phyloP scores from a whole-genome alignment of 2,329 filamentous ascomycete genomes.

The Trichoderma endophyticum region DNA sequence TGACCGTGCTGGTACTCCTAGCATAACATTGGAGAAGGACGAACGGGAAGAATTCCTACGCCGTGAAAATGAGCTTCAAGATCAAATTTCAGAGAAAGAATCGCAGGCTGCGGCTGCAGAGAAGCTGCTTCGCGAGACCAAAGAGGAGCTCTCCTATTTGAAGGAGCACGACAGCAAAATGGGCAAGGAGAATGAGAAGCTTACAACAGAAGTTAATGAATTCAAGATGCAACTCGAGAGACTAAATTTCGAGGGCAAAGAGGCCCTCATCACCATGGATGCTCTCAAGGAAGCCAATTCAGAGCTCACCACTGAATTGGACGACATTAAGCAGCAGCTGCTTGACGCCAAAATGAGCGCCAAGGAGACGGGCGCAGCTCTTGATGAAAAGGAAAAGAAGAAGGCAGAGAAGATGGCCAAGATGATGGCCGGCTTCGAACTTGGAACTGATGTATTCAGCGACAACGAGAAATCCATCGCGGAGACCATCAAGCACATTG shows the following conservation, averaged over 20 bases:
- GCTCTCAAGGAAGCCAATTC: constrained; percentile 92
- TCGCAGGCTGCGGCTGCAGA: constrained; percentile 75
- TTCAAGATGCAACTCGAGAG: constrained; percentile 97
- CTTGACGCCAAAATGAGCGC: constrained; percentile 95
- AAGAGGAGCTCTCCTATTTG: constrained; percentile 79
- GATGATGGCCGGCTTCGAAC: constrained; percentile 99
- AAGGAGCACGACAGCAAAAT: constrained; percentile 83
- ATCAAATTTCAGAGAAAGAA: constrained; percentile 92
- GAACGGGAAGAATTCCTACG: constrained; percentile 94
- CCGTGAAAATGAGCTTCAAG: constrained; percentile 94
- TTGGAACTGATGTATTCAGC: constrained; percentile 89
- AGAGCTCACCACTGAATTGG: constrained; percentile 86
- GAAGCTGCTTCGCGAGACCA: constrained; percentile 74
- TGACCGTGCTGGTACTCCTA: constrained; percentile 83
- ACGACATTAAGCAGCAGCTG: constrained; percentile 94
- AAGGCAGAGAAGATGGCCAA: constrained; percentile 99
- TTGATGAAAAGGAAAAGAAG: constrained; percentile 97
- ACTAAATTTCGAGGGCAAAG: constrained; percentile 92
- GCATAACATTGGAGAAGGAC: constrained; percentile 86
- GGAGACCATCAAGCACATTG: constrained; percentile 78
- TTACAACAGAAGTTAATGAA: constrained; percentile 83
- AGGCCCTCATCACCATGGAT: constrained; percentile 96
- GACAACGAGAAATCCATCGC: constrained; percentile 86
- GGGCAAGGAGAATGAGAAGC: constrained; percentile 84
- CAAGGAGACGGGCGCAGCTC: constrained; percentile 82